Conservation (phyloP, 805 yeast genomes). For the Henningerozyma blattae region DNA sequence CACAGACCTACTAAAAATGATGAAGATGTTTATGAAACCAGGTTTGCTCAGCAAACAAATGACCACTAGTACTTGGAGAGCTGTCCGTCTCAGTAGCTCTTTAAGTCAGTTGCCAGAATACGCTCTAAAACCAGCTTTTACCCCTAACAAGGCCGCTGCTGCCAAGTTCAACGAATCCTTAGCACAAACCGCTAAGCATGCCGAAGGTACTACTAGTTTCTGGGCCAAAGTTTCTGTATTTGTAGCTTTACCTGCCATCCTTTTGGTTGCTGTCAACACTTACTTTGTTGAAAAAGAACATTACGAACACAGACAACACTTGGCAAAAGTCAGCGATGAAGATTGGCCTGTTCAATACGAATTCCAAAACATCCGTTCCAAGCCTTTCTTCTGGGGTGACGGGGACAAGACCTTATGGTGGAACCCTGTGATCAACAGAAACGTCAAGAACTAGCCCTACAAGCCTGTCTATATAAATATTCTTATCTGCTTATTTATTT, state of each 20-base stretch:
- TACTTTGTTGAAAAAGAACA: conserved; percentile 76
- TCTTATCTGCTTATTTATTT: not conserved
- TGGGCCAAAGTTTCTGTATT: conserved; percentile 81
- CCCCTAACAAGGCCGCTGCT: conserved; percentile 43
- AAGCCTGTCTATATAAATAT: not conserved
- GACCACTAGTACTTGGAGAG: too few species aligned
- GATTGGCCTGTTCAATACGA: conserved; percentile 90
- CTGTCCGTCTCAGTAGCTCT: too few species aligned
- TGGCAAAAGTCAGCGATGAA: conserved; percentile 58
- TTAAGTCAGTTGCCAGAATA: conserved; percentile 29
- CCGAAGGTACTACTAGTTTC: conserved; percentile 55
- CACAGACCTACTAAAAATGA: too few species aligned
- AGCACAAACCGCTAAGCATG: conserved; percentile 68
- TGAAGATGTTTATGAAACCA: too few species aligned
- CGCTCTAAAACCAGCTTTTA: conserved; percentile 37
- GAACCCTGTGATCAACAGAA: conserved; percentile 35
- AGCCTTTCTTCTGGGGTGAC: conserved; percentile 96
- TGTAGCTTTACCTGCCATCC: conserved; percentile 75
- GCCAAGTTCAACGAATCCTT: conserved; percentile 50
- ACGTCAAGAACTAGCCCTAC: not conserved
- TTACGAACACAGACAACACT: conserved; percentile 78
- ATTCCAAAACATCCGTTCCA: conserved; percentile 80
- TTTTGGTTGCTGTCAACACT: conserved; percentile 68
- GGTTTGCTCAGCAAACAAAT: too few species aligned
- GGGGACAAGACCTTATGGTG: conserved; percentile 97